Conservation (phyloP, 75 land plant genomes). For the Adiantum capillusveneris region DNA sequence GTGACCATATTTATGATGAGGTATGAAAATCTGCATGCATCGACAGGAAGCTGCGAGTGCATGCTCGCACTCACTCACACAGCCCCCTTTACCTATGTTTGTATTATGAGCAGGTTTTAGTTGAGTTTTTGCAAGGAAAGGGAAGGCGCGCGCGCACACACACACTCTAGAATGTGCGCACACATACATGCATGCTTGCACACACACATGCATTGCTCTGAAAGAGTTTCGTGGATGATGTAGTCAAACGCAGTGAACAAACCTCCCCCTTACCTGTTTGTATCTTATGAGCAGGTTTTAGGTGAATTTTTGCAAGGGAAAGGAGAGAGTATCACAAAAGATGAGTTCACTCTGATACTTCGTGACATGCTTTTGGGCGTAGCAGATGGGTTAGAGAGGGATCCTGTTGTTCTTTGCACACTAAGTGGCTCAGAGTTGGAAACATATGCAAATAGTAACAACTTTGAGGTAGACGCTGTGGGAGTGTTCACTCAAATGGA, state of each 20-base stretch:
- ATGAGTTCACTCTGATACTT: slow-evolving; percentile 51
- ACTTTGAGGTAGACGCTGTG: slow-evolving; percentile 46
- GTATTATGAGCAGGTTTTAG: too few relatives aligned
- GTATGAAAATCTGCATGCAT: neutral
- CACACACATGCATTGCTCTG: too few relatives aligned
- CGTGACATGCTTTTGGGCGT: slow-evolving; percentile 71
- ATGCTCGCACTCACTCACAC: slow-evolving; percentile 1
- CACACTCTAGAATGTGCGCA: neutral
- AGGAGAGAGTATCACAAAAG: slow-evolving; percentile 45
- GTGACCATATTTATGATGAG: neutral
- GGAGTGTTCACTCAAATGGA: neutral
- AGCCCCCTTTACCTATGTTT: too few relatives aligned
- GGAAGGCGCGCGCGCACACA: neutral
- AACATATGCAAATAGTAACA: slow-evolving; percentile 30
- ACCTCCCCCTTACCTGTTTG: neutral
- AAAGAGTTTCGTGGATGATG: too few relatives aligned
- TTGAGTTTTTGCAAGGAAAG: too few relatives aligned
- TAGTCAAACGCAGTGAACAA: too few relatives aligned
- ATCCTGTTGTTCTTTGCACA: slow-evolving; percentile 56
- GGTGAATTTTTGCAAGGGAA: slow-evolving; percentile 47
- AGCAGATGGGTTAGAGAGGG: slow-evolving; percentile 83
- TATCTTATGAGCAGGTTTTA: slow-evolving; percentile 25
- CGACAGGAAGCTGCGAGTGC: neutral
- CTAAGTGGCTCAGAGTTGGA: slow-evolving; percentile 59
- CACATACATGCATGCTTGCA: neutral